Evolutionary conservation across 2,329 filamentous ascomycete genomes (phyloP).

Genomic region (Botrytis hyacinthi): DNA sequence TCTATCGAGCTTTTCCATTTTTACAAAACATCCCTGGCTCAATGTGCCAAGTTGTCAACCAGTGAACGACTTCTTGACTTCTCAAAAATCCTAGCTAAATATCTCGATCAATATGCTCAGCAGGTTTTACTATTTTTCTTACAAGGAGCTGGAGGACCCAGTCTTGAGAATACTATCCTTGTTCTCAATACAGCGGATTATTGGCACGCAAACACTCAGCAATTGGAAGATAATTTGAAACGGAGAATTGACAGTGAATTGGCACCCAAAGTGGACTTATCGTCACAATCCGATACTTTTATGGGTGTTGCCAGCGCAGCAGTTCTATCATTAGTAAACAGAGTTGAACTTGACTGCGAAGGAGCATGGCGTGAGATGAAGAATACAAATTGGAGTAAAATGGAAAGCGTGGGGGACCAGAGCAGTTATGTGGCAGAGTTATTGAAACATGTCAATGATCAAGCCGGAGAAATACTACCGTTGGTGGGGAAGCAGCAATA

Average conservation of each 20-base stretch:
- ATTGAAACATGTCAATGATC: slow-evolving; percentile 67
- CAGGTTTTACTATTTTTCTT: slow-evolving; percentile 78
- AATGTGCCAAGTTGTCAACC: slow-evolving; percentile 94
- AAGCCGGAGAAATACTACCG: slow-evolving; percentile 70
- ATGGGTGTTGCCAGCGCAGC: slow-evolving; percentile 90
- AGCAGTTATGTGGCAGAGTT: slow-evolving; percentile 88
- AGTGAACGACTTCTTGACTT: slow-evolving; percentile 83
- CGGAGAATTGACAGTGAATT: slow-evolving; percentile 81
- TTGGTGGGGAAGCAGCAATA: slow-evolving; percentile 89
- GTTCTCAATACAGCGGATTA: slow-evolving; percentile 97
- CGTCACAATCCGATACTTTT: slow-evolving; percentile 91
- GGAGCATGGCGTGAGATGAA: slow-evolving; percentile 95
- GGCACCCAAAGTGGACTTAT: slow-evolving; percentile 75
- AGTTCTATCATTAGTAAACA: slow-evolving; percentile 78
- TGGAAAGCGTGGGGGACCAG: slow-evolving; percentile 91
- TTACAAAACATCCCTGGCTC: slow-evolving; percentile 86
- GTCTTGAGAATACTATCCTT: slow-evolving; percentile 73
- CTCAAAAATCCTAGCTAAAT: slow-evolving; percentile 81
- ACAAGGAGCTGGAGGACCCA: slow-evolving; percentile 49
- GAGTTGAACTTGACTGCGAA: slow-evolving; percentile 79
- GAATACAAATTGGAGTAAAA: slow-evolving; percentile 90
- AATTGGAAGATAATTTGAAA: slow-evolving; percentile 93
- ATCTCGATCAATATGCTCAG: slow-evolving; percentile 92
- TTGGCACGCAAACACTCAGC: slow-evolving; percentile 89
- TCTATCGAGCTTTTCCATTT: slow-evolving; percentile 98